A percentile compares a stretch with the other conserved stretches of the same genome.
These are phyloP conservation scores for Gynostemma pentaphyllum DNA, from an alignment of 306 rosid genomes.

Conservation along the genomic window DNA sequence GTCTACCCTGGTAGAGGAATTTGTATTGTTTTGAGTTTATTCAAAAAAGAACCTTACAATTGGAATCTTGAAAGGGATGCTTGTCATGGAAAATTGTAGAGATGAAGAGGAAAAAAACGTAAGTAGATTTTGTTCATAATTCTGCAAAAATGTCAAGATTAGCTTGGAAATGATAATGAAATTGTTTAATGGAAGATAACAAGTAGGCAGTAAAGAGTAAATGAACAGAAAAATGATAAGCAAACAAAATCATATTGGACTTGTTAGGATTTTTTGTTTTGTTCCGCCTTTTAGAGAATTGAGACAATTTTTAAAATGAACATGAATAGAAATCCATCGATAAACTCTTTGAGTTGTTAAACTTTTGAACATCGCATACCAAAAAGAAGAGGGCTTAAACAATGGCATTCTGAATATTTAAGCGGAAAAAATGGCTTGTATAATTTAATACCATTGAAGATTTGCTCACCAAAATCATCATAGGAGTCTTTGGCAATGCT, in stretches of 20 bases:
- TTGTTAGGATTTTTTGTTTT: background rate
- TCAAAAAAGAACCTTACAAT: too few species aligned
- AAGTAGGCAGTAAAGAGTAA: background rate
- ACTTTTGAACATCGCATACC: background rate
- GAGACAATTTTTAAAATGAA: background rate
- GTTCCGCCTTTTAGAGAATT: background rate
- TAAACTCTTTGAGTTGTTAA: background rate
- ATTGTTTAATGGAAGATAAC: background rate
- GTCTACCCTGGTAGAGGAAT: too few species aligned
- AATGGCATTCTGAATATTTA: background rate
- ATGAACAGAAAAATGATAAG: background rate
- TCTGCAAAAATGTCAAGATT: background rate
- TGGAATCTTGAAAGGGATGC: too few species aligned
- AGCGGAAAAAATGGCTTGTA: background rate
- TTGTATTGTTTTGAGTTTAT: too few species aligned
- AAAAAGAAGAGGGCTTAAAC: background rate
- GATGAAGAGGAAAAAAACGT: background rate
- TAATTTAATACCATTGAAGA: conserved; percentile 7
- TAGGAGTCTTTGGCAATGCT: conserved; percentile 20
- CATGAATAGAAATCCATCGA: background rate
- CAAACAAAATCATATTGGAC: background rate
- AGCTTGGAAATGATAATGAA: background rate
- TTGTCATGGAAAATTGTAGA: background rate
- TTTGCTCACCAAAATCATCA: conserved; percentile 26
- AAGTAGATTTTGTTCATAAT: background rate